A percentile compares a stretch with the other conserved stretches of the same genome.
Evolutionary conservation across 441 rosid species (phyloP).

Genomic region (Eruca vesicaria): DNA sequence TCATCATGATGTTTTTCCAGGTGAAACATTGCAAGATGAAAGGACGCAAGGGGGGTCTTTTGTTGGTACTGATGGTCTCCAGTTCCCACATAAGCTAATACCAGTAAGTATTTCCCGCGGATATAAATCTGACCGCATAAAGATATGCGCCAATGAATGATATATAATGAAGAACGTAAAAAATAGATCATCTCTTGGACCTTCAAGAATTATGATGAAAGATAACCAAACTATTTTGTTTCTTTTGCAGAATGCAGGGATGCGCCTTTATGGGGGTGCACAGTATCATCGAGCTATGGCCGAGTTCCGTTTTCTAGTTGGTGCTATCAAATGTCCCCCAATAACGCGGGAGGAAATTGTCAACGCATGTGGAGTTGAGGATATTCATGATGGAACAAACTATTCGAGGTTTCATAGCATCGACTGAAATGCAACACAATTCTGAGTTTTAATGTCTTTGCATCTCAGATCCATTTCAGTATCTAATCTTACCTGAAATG

Average conservation of each 20-base stretch:
- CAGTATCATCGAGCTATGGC: conserved; percentile 99
- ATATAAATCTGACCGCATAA: conserved; percentile 10
- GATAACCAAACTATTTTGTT: background rate
- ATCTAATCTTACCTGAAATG: background rate
- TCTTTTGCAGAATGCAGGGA: conserved; percentile 73
- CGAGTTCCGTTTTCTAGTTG: conserved; percentile 92
- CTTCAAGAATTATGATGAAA: background rate
- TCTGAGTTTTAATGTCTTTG: conserved; percentile 8
- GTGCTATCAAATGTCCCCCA: conserved; percentile 92
- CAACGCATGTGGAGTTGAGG: conserved; percentile 98
- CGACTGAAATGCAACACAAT: conserved; percentile 10
- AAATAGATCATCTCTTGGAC: background rate
- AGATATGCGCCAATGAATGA: background rate
- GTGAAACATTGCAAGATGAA: conserved; percentile 90
- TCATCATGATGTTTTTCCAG: conserved; percentile 41
- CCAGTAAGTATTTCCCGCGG: conserved; percentile 57
- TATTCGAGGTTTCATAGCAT: conserved; percentile 71
- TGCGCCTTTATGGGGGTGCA: conserved; percentile 99
- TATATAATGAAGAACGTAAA: background rate
- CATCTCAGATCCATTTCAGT: conserved; percentile 9
- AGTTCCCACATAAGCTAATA: conserved; percentile 84
- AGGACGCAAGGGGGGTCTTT: conserved; percentile 84
- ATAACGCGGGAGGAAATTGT: conserved; percentile 95
- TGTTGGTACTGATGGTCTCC: conserved; percentile 82
- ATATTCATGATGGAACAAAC: conserved; percentile 97